phyloP scores from a whole-genome alignment of 768 basidiomycete genomes.

The Rhodotorula kratochvilovae region DNA sequence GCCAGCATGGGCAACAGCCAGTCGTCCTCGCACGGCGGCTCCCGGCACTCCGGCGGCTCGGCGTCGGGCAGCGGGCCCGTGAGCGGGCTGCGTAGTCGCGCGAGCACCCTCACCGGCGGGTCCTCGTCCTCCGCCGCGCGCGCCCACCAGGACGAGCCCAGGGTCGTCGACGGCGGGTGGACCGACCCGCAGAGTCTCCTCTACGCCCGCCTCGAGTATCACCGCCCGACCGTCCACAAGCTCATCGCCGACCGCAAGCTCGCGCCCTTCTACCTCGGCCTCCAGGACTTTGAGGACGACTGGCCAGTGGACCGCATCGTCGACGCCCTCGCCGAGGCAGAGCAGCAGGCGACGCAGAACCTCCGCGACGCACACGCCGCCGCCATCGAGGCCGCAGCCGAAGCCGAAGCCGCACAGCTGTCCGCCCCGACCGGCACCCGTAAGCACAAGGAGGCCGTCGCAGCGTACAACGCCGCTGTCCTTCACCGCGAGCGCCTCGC shows the following conservation, averaged over 20 bases:
- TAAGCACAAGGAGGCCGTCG: constrained; percentile 37
- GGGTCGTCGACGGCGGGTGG: constrained; percentile 1
- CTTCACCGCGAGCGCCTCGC: constrained; percentile 32
- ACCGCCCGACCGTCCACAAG: constrained; percentile 53
- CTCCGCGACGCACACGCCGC: constrained; percentile 29
- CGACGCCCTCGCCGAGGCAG: constrained; percentile 64
- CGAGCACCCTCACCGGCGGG: not conserved
- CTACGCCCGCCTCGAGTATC: constrained; percentile 32
- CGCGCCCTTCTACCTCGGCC: constrained; percentile 91
- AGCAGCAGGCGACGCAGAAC: constrained; percentile 34
- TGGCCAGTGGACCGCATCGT: constrained; percentile 82
- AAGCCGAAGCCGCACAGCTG: constrained; percentile 31
- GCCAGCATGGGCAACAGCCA: constrained; percentile 7
- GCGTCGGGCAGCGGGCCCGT: not conserved
- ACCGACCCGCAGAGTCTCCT: constrained; percentile 23
- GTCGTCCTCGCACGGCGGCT: not conserved
- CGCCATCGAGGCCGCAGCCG: constrained; percentile 29
- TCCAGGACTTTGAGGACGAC: constrained; percentile 83
- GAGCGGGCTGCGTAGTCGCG: not conserved
- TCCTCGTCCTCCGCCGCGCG: not conserved
- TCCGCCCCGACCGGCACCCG: constrained; percentile 17
- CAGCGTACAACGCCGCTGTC: constrained; percentile 5
- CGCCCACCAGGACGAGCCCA: not conserved
- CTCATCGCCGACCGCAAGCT: constrained; percentile 81
- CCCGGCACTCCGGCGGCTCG: not conserved